These are phyloP conservation scores for Rutidosis leptorrhynchoides DNA, from an alignment of 129 eudicot species.

Conservation along the genomic window DNA sequence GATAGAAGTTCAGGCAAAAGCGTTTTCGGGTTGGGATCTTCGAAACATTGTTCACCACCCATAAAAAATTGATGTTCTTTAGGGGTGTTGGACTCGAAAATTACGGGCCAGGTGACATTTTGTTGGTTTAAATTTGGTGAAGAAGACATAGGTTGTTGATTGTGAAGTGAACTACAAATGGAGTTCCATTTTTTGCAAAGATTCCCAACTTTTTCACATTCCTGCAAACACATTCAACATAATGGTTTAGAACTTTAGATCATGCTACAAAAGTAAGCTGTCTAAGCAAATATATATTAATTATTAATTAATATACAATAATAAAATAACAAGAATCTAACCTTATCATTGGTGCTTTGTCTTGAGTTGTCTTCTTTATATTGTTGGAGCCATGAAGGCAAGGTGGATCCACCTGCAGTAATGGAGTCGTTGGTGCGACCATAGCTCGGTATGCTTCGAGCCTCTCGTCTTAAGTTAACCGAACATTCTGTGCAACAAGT, in stretches of 20 bases:
- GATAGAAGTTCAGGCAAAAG: conserved; percentile 70
- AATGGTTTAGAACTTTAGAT: conserved; percentile 3
- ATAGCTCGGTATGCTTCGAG: conserved; percentile 38
- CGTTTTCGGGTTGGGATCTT: conserved; percentile 30
- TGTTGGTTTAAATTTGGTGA: conserved; percentile 32
- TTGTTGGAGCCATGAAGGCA: conserved; percentile 87
- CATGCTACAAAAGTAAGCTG: conserved; percentile 5
- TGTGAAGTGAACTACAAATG: conserved; percentile 36
- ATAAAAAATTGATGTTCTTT: conserved; percentile 51
- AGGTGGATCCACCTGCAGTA: conserved; percentile 48
- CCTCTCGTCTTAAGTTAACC: conserved; percentile 32
- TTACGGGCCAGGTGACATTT: conserved; percentile 42
- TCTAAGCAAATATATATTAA: not conserved
- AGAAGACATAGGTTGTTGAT: conserved; percentile 29
- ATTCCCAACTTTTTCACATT: conserved; percentile 47
- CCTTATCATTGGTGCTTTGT: conserved; percentile 40
- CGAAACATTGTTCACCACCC: conserved; percentile 25
- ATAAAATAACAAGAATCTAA: conserved; percentile 18
- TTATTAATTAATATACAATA: not conserved
- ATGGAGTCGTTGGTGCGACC: conserved; percentile 28
- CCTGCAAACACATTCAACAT: conserved; percentile 37
- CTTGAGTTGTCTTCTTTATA: conserved; percentile 61
- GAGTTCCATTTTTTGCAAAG: conserved; percentile 71
- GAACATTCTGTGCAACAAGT: conserved; percentile 32
- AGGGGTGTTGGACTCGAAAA: conserved; percentile 47